Conservation (phyloP, 371 early-diverging fungal species). For the Actinomortierella wolfii region DNA sequence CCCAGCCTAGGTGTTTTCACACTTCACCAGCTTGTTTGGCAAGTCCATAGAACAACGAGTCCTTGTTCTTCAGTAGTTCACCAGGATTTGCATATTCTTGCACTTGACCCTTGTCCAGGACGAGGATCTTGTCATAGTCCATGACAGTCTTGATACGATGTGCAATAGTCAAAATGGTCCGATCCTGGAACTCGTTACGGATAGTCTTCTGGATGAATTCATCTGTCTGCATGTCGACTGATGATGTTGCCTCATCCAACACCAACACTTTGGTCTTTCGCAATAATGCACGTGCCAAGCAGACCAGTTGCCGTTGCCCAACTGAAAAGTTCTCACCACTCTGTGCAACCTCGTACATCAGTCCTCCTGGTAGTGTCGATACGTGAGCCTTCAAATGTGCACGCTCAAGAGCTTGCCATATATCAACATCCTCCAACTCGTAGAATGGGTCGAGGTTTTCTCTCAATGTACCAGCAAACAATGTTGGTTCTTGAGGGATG, state of each 20-base stretch:
- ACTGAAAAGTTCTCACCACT: slow-evolving; percentile 63
- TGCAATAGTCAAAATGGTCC: slow-evolving; percentile 41
- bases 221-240: slow-evolving; percentile 71
- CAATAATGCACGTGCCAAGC: slow-evolving; percentile 68
- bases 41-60: slow-evolving; percentile 60
- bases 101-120: slow-evolving; percentile 73
- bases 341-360: slow-evolving; percentile 47
- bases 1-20: no score
- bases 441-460: slow-evolving; percentile 77
- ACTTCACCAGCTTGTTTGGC: slow-evolving; percentile 50
- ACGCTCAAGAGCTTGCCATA: slow-evolving; percentile 63
- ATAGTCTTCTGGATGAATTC: slow-evolving; percentile 67
- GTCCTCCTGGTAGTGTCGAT: slow-evolving; percentile 42
- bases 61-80: slow-evolving; percentile 53
- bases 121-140: slow-evolving; percentile 80
- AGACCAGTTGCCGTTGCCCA: slow-evolving; percentile 74
- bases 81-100: slow-evolving; percentile 72
- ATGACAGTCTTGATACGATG: slow-evolving; percentile 66
- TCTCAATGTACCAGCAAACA: slow-evolving; percentile 44
- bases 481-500: slow-evolving; percentile 44
- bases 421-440: slow-evolving; percentile 59
- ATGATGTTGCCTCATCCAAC: slow-evolving; percentile 76
- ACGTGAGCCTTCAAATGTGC: slow-evolving; percentile 59
- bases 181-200: slow-evolving; percentile 47
- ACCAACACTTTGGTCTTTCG: slow-evolving; percentile 60